Evolutionary conservation across 1,139 yeast genomes (phyloP).

Genomic region (Saccharomycopsis crataegensis): DNA sequence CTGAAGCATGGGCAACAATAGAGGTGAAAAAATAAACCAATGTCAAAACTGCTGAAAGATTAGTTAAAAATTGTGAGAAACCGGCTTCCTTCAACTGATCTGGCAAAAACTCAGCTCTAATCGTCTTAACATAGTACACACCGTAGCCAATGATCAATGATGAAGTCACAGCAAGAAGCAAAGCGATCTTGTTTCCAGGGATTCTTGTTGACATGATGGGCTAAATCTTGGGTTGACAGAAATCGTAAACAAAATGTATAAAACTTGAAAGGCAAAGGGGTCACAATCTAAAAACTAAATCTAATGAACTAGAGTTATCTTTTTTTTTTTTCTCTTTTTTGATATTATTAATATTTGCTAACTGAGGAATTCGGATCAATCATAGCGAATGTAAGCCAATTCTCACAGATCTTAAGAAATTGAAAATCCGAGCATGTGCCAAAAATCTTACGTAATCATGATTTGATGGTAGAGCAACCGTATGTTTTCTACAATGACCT

Average conservation of each 20-base stretch:
- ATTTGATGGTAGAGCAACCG: too few relatives aligned
- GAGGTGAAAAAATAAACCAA: constrained; percentile 9
- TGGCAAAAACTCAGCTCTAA: constrained; percentile 6
- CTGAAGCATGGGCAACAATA: constrained; percentile 3
- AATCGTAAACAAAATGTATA: neutral
- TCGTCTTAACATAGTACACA: neutral
- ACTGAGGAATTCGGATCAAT: too few relatives aligned
- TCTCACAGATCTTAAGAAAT: too few relatives aligned
- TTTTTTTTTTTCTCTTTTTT: neutral
- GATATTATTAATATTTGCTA: neutral
- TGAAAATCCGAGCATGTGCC: too few relatives aligned
- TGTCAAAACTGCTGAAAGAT: constrained; percentile 11
- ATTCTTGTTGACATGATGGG: neutral
- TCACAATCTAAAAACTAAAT: neutral
- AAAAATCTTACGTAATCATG: too few relatives aligned
- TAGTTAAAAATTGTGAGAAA: constrained; percentile 11
- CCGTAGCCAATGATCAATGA: neutral
- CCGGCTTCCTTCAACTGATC: constrained; percentile 12
- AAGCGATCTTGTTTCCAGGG: neutral
- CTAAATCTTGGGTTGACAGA: neutral
- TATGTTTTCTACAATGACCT: too few relatives aligned
- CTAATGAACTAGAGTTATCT: neutral
- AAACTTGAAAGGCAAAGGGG: neutral
- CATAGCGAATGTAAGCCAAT: too few relatives aligned
- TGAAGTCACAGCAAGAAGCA: neutral